Conservation (phyloP, 2,329 filamentous ascomycete species). For the Hypoxylon sp. region DNA sequence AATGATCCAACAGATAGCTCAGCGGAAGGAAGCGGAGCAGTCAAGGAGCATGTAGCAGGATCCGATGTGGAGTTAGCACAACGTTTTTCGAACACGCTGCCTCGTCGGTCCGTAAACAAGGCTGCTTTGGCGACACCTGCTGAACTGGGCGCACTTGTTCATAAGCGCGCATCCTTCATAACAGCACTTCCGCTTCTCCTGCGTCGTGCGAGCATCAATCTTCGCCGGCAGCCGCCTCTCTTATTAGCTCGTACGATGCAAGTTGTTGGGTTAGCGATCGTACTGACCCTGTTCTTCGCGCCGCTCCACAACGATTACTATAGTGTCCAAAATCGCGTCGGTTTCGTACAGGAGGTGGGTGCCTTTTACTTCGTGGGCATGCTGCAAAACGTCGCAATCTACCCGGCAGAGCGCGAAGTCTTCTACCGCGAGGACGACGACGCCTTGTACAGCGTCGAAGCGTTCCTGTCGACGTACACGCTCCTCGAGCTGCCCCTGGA, state of each 20-base stretch:
- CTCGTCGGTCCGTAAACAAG: constrained; percentile 54
- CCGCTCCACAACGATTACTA: constrained; percentile 74
- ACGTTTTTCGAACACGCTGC: constrained; percentile 32
- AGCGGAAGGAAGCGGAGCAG: constrained; percentile 11
- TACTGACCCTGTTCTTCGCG: constrained; percentile 74
- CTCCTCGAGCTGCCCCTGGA: constrained; percentile 77
- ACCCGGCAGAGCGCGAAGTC: constrained; percentile 75
- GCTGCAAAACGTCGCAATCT: constrained; percentile 80
- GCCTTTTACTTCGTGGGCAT: constrained; percentile 79
- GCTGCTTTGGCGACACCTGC: constrained; percentile 69
- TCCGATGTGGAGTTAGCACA: constrained; percentile 24
- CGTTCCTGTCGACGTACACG: constrained; percentile 75
- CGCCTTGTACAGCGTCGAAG: constrained; percentile 73
- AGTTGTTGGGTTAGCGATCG: constrained; percentile 67
- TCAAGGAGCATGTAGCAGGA: not conserved
- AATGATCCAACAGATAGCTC: constrained; percentile 9
- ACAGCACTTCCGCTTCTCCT: constrained; percentile 73
- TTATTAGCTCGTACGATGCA: constrained; percentile 72
- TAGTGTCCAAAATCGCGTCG: constrained; percentile 75
- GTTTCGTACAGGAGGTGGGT: constrained; percentile 75
- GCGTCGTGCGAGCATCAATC: constrained; percentile 72
- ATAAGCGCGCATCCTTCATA: constrained; percentile 67
- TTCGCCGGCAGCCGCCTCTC: constrained; percentile 70
- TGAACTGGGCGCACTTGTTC: constrained; percentile 73
- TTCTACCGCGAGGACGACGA: constrained; percentile 82